A percentile compares a stretch with the other conserved stretches of the same genome.
These are phyloP conservation scores for Cutaneotrichosporon sp. DNA, from an alignment of 1,284 basidiomycete species.

Conservation along the genomic window DNA sequence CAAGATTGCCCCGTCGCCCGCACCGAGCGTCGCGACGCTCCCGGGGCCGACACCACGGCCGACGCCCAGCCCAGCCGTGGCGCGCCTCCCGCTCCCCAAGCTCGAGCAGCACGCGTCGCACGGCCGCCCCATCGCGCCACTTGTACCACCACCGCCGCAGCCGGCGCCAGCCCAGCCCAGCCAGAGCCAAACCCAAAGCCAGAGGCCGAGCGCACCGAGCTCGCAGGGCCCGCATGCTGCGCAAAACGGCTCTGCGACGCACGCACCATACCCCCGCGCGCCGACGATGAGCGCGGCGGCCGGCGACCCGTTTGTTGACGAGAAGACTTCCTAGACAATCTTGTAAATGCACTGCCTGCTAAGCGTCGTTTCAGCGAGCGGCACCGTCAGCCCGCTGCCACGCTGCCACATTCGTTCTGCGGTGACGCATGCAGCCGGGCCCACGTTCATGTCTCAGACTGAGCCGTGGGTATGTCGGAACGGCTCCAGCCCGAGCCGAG, in stretches of 20 bases:
- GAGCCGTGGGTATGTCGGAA: too few relatives aligned
- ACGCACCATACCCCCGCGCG: background rate
- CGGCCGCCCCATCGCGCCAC: background rate
- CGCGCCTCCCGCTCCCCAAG: background rate
- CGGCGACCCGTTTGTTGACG: slow-evolving; percentile 2
- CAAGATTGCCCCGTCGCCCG: slow-evolving; percentile 2
- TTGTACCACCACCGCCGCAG: background rate
- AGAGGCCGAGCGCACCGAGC: background rate
- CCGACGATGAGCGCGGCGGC: background rate
- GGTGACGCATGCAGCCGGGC: too few relatives aligned
- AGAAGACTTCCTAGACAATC: background rate
- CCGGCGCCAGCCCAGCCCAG: background rate
- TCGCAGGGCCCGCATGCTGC: background rate
- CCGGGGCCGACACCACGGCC: slow-evolving; percentile 1
- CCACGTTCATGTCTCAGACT: too few relatives aligned
- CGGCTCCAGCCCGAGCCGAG: background rate
- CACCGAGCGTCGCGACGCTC: background rate
- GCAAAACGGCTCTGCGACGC: background rate
- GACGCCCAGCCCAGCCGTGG: background rate
- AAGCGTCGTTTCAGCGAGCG: background rate
- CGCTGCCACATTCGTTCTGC: background rate
- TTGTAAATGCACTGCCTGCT: background rate
- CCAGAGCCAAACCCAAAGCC: background rate
- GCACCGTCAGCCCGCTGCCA: background rate
- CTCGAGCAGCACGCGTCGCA: background rate